phyloP scores from a whole-genome alignment of 495 filamentous ascomycete genomes.

The Aspergillus taichungensis region DNA sequence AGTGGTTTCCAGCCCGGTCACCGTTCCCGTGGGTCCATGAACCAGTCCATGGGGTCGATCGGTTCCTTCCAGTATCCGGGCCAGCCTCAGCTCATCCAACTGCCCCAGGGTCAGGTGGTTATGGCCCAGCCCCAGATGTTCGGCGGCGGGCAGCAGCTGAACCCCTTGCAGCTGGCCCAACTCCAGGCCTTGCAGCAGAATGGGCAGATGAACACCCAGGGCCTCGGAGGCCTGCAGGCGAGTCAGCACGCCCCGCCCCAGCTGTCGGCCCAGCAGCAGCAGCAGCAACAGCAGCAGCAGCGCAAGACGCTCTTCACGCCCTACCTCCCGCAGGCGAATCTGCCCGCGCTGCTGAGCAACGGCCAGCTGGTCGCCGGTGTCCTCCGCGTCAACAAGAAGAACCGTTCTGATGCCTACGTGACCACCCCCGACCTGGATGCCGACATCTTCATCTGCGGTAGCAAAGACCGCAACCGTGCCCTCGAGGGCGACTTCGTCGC shows the following conservation, averaged over 20 bases:
- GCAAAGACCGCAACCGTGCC: constrained; percentile 94
- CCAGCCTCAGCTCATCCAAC: constrained; percentile 85
- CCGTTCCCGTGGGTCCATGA: constrained; percentile 74
- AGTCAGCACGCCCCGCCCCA: constrained; percentile 70
- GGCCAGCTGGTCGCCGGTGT: constrained; percentile 94
- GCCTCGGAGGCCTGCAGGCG: constrained; percentile 53
- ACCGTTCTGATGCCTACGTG: constrained; percentile 95
- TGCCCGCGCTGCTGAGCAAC: constrained; percentile 83
- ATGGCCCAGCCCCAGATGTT: constrained; percentile 66
- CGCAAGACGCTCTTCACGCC: constrained; percentile 98
- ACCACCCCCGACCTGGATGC: constrained; percentile 91
- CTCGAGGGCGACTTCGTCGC: constrained; percentile 94
- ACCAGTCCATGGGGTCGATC: constrained; percentile 76
- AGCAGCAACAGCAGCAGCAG: constrained; percentile 79
- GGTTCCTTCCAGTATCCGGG: constrained; percentile 83
- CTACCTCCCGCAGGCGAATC: constrained; percentile 89
- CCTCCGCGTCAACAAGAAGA: constrained; percentile 98
- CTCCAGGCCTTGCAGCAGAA: constrained; percentile 80
- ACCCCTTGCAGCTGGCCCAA: constrained; percentile 80
- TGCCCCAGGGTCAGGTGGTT: constrained; percentile 76
- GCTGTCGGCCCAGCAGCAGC: constrained; percentile 46
- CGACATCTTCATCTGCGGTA: constrained; percentile 98
- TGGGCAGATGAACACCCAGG: constrained; percentile 74
- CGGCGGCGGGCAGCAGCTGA: constrained; percentile 71
- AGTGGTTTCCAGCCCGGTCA: constrained; percentile 83